These are phyloP conservation scores for Brassica incana DNA, from an alignment of 345 rosid genomes.

Conservation along the genomic window DNA sequence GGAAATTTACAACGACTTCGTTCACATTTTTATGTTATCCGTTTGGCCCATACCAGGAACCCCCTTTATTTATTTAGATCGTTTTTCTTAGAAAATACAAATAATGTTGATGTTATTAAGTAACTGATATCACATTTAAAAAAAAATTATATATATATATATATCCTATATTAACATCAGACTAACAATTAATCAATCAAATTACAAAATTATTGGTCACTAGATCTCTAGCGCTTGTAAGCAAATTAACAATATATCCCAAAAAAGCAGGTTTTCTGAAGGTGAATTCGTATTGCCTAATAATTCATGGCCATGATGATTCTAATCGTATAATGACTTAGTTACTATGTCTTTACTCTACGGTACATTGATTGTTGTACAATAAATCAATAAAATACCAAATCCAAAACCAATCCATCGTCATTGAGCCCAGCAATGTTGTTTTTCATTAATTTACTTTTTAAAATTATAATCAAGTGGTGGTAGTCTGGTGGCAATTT, in stretches of 20 bases:
- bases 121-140: not conserved
- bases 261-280: not conserved
- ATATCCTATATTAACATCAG: not conserved
- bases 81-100: not conserved
- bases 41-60: not conserved
- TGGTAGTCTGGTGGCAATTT: too few relatives aligned
- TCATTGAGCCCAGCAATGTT: constrained; percentile 24
- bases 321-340: constrained; percentile 18
- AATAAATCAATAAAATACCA: not conserved
- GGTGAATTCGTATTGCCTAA: not conserved
- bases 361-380: constrained; percentile 12
- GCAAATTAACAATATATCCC: not conserved
- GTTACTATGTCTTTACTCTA: constrained; percentile 34
- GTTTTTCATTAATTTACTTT: not conserved
- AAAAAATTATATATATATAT: not conserved
- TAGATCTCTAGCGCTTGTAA: not conserved
- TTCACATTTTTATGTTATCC: not conserved
- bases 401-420: not conserved
- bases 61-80: not conserved
- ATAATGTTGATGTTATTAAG: not conserved
- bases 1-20: constrained; percentile 20
- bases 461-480: too few relatives aligned
- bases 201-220: constrained; percentile 5
- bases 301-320: constrained; percentile 10
- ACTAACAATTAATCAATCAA: not conserved